These are phyloP conservation scores for Tremella mesenterica DNA, from an alignment of 768 basidiomycete genomes.

Conservation along the genomic window DNA sequence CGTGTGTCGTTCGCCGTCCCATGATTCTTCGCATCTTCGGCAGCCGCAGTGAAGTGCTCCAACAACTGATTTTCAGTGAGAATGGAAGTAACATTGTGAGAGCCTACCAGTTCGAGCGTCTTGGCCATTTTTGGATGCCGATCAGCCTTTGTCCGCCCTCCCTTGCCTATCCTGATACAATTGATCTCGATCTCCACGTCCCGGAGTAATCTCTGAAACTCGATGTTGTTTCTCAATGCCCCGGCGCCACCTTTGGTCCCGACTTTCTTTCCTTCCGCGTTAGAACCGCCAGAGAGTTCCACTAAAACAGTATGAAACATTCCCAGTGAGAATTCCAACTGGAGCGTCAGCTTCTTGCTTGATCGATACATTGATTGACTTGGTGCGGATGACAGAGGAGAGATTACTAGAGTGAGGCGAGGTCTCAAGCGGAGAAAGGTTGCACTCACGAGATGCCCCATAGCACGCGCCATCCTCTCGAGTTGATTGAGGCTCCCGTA, in stretches of 20 bases:
- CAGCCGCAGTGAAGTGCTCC: slow-evolving; percentile 62
- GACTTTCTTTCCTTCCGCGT: slow-evolving; percentile 41
- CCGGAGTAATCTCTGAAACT: slow-evolving; percentile 58
- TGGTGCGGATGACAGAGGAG: too few relatives aligned
- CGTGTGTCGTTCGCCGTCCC: slow-evolving; percentile 50
- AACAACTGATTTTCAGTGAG: slow-evolving; percentile 43
- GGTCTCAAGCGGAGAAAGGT: not conserved
- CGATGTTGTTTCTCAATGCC: slow-evolving; percentile 44
- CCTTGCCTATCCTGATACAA: slow-evolving; percentile 47
- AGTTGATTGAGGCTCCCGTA: slow-evolving; percentile 51
- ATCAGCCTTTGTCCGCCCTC: slow-evolving; percentile 32
- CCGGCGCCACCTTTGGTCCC: slow-evolving; percentile 23
- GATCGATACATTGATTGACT: too few relatives aligned
- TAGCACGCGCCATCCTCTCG: slow-evolving; percentile 61
- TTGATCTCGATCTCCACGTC: slow-evolving; percentile 58
- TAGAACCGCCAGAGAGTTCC: slow-evolving; percentile 49
- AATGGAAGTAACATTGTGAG: not conserved
- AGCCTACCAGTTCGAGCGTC: slow-evolving; percentile 56
- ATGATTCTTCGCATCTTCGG: slow-evolving; percentile 31
- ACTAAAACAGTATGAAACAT: slow-evolving; percentile 66
- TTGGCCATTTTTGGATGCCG: slow-evolving; percentile 87
- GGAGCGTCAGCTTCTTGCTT: not conserved
- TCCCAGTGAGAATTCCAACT: slow-evolving; percentile 74
- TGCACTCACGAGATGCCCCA: slow-evolving; percentile 71
- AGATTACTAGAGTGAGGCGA: too few relatives aligned